Conservation (phyloP, 805 yeast species). For the Vanderwaltozyma verrucispora region DNA sequence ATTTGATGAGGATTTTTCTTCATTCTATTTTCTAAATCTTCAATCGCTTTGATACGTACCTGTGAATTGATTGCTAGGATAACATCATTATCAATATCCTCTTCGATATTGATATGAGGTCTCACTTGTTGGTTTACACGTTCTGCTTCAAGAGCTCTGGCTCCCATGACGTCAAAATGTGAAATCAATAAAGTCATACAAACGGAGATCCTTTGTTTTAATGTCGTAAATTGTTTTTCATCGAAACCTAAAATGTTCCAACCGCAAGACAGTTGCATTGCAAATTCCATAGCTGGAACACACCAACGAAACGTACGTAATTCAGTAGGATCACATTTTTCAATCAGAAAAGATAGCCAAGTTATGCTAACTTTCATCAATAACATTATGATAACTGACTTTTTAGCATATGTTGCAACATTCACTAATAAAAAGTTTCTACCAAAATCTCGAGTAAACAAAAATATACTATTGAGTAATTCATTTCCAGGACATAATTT, state of each 20-base stretch:
- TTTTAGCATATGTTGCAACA: slow-evolving; percentile 44
- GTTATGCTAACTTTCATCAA: slow-evolving; percentile 69
- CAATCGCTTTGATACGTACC: slow-evolving; percentile 57
- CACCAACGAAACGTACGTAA: slow-evolving; percentile 91
- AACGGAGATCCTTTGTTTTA: slow-evolving; percentile 80
- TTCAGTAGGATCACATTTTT: slow-evolving; percentile 90
- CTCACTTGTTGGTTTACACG: slow-evolving; percentile 28
- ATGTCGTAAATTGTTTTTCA: slow-evolving; percentile 59
- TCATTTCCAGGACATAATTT: slow-evolving; percentile 61
- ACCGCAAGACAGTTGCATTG: slow-evolving; percentile 89
- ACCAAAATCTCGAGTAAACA: slow-evolving; percentile 75
- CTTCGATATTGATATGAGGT: slow-evolving; percentile 27
- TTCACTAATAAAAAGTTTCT: slow-evolving; percentile 56
- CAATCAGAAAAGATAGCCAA: slow-evolving; percentile 89
- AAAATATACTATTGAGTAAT: slow-evolving; percentile 59
- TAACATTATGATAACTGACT: slow-evolving; percentile 58
- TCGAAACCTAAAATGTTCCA: slow-evolving; percentile 74
- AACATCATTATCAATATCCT: slow-evolving; percentile 44
- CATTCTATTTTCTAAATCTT: slow-evolving; percentile 46
- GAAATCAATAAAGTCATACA: slow-evolving; percentile 90
- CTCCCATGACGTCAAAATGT: slow-evolving; percentile 98
- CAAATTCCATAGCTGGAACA: slow-evolving; percentile 89
- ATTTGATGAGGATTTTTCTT: slow-evolving; percentile 39
- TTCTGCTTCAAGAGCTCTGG: slow-evolving; percentile 62
- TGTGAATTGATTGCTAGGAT: slow-evolving; percentile 49